Percentiles rank a stretch among this genome's conserved stretches.
phyloP scores from a whole-genome alignment of 306 rosid species.

The Castanospermum australe region DNA sequence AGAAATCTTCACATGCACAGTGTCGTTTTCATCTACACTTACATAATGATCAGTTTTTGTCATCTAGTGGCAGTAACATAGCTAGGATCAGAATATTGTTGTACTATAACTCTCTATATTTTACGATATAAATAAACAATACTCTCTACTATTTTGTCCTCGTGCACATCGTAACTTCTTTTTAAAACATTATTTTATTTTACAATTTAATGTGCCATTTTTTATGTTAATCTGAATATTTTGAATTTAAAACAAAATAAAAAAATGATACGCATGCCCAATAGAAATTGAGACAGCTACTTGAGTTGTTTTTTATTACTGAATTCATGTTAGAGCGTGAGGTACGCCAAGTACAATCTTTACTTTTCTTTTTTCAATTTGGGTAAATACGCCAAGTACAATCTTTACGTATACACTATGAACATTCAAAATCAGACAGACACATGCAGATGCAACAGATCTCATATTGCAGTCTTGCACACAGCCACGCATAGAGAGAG shows the following conservation, averaged over 20 bases:
- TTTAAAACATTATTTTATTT: no score
- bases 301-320: slow-evolving; percentile 9
- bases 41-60: slow-evolving; percentile 18
- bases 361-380: no score
- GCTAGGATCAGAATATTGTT: slow-evolving; percentile 16
- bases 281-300: background rate
- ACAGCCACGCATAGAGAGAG: background rate
- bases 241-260: no score
- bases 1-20: background rate
- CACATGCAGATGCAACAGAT: slow-evolving; percentile 12
- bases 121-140: background rate
- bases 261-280: background rate
- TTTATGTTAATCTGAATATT: no score
- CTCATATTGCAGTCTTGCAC: background rate
- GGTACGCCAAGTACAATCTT: slow-evolving; percentile 48
- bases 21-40: background rate
- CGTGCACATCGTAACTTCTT: no score
- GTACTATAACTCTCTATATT: background rate
- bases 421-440: slow-evolving; percentile 24
- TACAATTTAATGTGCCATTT: no score
- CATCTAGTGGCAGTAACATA: background rate
- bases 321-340: slow-evolving; percentile 14
- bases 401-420: background rate
- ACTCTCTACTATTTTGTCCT: background rate
- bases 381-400: slow-evolving; percentile 53